A percentile compares a stretch with the other conserved stretches of the same genome.
phyloP scores from a whole-genome alignment of 2,329 filamentous ascomycete species.

The Alternaria angustiovoidea region DNA sequence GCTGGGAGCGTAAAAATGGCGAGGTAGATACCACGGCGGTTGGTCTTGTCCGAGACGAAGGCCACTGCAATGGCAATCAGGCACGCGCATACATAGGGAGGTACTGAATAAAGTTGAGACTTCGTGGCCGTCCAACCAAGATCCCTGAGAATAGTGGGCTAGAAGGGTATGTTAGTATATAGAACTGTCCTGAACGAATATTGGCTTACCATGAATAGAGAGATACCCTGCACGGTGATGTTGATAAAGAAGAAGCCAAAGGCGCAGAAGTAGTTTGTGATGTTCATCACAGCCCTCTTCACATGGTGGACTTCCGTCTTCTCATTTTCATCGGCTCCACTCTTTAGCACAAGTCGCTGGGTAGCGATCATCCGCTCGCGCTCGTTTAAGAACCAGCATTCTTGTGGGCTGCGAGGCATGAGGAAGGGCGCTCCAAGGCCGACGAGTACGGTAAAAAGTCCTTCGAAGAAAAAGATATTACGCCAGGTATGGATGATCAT shows the following conservation, averaged over 20 bases:
- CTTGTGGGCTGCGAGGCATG: slow-evolving; percentile 60
- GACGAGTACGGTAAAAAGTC: slow-evolving; percentile 61
- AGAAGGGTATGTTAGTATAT: slow-evolving; percentile 2
- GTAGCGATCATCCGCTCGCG: slow-evolving; percentile 64
- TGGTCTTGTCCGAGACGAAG: slow-evolving; percentile 49
- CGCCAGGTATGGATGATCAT: slow-evolving; percentile 57
- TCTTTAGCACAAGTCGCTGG: slow-evolving; percentile 61
- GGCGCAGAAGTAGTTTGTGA: slow-evolving; percentile 68
- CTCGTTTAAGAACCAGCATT: slow-evolving; percentile 61
- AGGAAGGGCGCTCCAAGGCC: slow-evolving; percentile 60
- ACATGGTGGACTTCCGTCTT: slow-evolving; percentile 60
- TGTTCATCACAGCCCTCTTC: slow-evolving; percentile 61
- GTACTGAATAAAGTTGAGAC: slow-evolving; percentile 51
- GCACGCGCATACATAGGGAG: slow-evolving; percentile 51
- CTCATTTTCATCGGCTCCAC: slow-evolving; percentile 57
- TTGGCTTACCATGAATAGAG: slow-evolving; percentile 49
- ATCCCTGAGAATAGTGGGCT: slow-evolving; percentile 50
- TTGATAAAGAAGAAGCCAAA: slow-evolving; percentile 68
- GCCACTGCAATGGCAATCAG: slow-evolving; percentile 48
- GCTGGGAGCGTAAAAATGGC: slow-evolving; percentile 51
- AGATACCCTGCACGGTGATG: slow-evolving; percentile 63
- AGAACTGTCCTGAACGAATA: neutral
- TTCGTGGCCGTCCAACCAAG: slow-evolving; percentile 51
- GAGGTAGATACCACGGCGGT: slow-evolving; percentile 50
- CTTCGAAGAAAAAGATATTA: slow-evolving; percentile 70